These are phyloP conservation scores for Aspergillus indologenus DNA, from an alignment of 495 filamentous ascomycete species.

Conservation along the genomic window DNA sequence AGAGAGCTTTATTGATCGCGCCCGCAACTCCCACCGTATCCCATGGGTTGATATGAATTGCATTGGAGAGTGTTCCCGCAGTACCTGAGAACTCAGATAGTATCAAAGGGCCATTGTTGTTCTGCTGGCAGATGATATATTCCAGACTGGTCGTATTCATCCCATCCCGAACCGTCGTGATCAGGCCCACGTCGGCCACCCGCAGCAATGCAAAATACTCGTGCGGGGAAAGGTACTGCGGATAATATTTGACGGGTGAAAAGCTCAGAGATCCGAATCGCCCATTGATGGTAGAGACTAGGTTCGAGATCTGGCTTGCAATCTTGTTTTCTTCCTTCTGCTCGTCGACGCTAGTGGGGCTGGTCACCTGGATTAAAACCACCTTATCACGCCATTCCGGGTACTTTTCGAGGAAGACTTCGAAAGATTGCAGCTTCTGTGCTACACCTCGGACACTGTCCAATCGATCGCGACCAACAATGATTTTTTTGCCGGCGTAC, in stretches of 20 bases:
- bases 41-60: constrained; percentile 95
- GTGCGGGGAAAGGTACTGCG: constrained; percentile 78
- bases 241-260: constrained; percentile 86
- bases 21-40: constrained; percentile 76
- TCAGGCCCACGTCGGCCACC: constrained; percentile 81
- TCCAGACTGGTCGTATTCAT: constrained; percentile 97
- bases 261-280: constrained; percentile 79
- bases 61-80: constrained; percentile 76
- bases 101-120: constrained; percentile 79
- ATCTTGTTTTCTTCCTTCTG: constrained; percentile 72
- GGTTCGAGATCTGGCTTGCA: constrained; percentile 77
- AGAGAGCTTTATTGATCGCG: constrained; percentile 74
- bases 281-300: constrained; percentile 88
- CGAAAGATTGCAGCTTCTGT: constrained; percentile 91
- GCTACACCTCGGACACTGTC: constrained; percentile 87
- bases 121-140: constrained; percentile 87
- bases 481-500: constrained; percentile 82
- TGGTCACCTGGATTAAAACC: constrained; percentile 92
- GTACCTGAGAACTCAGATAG: constrained; percentile 95
- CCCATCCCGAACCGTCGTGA: constrained; percentile 88
- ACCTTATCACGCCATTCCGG: constrained; percentile 88
- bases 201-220: constrained; percentile 92
- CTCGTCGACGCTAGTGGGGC: constrained; percentile 73
- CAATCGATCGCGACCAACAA: constrained; percentile 88
- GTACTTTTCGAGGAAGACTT: constrained; percentile 80